Conservation (phyloP, 208 protist species). For the Acanthamoeba castellanii region DNA sequence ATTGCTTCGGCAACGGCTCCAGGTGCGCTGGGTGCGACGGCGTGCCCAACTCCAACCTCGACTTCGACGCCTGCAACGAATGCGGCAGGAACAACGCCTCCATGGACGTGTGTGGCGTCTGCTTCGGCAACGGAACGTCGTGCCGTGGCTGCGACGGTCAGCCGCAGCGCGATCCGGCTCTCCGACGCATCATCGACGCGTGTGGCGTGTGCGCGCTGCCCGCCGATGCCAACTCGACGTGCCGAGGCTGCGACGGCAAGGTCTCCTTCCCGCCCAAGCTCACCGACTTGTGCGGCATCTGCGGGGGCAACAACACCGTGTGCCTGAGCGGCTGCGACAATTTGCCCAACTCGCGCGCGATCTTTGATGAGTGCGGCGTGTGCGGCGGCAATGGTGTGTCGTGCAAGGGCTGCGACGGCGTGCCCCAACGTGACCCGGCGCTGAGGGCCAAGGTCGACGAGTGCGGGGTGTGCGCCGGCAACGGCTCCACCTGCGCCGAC, state of each 20-base stretch:
- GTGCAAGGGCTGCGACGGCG: conserved; percentile 21
- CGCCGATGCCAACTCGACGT: conserved; percentile 10
- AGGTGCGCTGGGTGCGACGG: background rate
- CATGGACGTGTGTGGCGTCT: conserved; percentile 48
- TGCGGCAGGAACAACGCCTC: background rate
- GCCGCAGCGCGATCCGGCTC: background rate
- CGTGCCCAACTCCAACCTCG: too few species aligned
- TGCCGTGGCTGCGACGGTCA: conserved; percentile 10
- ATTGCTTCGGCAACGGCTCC: conserved; percentile 53
- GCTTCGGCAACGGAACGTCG: conserved; percentile 34
- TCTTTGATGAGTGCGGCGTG: conserved; percentile 26
- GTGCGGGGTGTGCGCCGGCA: conserved; percentile 63
- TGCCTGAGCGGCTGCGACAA: conserved; percentile 23
- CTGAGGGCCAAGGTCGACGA: background rate
- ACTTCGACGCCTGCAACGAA: background rate
- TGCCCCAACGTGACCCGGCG: background rate
- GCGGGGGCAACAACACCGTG: background rate
- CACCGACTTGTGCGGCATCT: background rate
- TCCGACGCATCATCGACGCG: background rate
- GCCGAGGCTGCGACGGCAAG: conserved; percentile 22
- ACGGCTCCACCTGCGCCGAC: conserved; percentile 30
- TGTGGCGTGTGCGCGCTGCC: conserved; percentile 24
- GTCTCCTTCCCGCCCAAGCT: background rate
- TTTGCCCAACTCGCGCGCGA: background rate
- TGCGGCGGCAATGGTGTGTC: background rate